Base-by-base conservation (phyloP, 768 basidiomycete species). In the Lactarius pseudohatsudake region DNA sequence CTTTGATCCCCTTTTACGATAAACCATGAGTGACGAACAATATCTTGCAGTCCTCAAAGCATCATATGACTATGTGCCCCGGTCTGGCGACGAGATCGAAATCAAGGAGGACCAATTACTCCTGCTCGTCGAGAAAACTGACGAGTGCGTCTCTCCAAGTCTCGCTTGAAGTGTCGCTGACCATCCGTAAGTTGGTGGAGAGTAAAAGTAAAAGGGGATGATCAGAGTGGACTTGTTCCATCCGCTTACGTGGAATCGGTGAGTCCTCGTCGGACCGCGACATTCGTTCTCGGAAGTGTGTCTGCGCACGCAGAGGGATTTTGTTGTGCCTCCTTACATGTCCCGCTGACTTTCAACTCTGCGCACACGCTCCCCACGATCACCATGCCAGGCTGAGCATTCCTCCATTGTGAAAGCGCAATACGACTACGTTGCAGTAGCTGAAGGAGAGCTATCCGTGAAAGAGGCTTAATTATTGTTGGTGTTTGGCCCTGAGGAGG, bases 21-120 rank as follows among this genome's bases (percentile, higher is more conserved):
- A 50, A 50, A 22, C 47, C 75, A 87, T 86, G 85, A 75, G 84
- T 64, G 74, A 79, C 72, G 81, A 83, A 73, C 76, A 77, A 61
- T 93, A 91, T 74, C 80, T 94, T 66, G 92, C 91, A 58, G 85
- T 96, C 66, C 90, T 94, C 81, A 95, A 91, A 78, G 96, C 89
- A 18, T 87, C 92, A n/a, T 99, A 97, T 76, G 93, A 94, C 80
- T 99, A 98, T 76, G 82, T 84, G 13, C 89, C 91, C 7, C 90
- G 92, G 76, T 89, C 93, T 30, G 91, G 93, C 63, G 96, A 96
- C 70, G 97, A 98, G 76, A 85, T 99, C 70, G 79, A 88, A 16
- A 85, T 98, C 77, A 88, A 86, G 73, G 96, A 98, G 80, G 87
- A 90, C 78, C 91, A 96, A 75, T 74, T 92, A 2, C 82, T 98